Conservation (phyloP, 2,329 filamentous ascomycete genomes). For the Fusarium brevicatenulatum region DNA sequence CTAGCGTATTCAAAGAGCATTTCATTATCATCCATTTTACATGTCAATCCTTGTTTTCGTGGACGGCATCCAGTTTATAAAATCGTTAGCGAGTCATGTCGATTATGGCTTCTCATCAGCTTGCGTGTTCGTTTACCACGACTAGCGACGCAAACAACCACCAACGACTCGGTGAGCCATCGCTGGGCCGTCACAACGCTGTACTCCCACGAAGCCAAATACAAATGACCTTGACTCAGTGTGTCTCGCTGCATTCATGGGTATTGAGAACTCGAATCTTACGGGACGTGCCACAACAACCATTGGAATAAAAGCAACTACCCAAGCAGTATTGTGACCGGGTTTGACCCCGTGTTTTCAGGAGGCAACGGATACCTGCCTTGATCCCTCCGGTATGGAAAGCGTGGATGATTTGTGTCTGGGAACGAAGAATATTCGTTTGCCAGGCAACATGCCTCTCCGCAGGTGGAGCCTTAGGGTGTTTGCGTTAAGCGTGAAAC, state of each 20-base stretch:
- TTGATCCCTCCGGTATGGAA: slow-evolving; percentile 10
- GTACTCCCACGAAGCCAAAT: background rate
- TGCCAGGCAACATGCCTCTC: slow-evolving; percentile 1
- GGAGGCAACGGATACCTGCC: slow-evolving; percentile 26
- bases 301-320: background rate
- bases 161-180: background rate
- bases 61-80: background rate
- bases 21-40: background rate
- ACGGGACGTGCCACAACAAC: background rate
- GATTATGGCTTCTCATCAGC: background rate
- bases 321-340: background rate
- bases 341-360: background rate
- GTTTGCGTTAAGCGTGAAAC: slow-evolving; percentile 18
- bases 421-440: background rate
- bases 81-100: background rate
- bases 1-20: background rate
- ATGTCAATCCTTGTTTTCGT: background rate
- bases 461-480: slow-evolving; percentile 19
- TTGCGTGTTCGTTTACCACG: background rate
- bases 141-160: background rate
- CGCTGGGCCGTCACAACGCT: background rate
- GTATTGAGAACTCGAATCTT: background rate
- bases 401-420: slow-evolving; percentile 4
- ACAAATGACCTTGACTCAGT: background rate
- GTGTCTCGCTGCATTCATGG: background rate